Evolutionary conservation across 2,329 filamentous ascomycete species (phyloP).

Genomic region (Ophiosphaerella narmari): DNA sequence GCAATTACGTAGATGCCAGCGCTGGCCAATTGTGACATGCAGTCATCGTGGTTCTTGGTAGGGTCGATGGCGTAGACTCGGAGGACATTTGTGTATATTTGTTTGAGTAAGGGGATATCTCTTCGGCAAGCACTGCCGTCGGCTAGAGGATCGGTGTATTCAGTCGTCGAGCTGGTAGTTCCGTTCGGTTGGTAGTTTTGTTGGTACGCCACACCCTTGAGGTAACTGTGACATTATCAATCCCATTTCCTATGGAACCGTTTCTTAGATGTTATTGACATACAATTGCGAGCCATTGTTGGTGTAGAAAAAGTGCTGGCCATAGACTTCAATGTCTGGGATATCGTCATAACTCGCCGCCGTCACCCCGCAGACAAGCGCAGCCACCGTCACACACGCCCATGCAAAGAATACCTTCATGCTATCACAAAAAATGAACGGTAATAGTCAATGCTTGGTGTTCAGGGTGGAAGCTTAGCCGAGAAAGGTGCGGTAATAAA

Average conservation of each 20-base stretch:
- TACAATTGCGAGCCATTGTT: constrained; percentile 75
- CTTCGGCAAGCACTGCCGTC: constrained; percentile 73
- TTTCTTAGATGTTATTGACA: not conserved
- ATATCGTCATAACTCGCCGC: constrained; percentile 41
- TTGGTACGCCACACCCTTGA: constrained; percentile 95
- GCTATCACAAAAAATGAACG: constrained; percentile 12
- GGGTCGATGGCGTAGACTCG: constrained; percentile 94
- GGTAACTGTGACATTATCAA: constrained; percentile 59
- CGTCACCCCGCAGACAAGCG: constrained; percentile 17
- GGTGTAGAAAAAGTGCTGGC: constrained; percentile 88
- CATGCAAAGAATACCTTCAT: constrained; percentile 7
- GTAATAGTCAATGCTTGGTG: constrained; percentile 16
- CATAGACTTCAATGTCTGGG: constrained; percentile 53
- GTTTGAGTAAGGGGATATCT: constrained; percentile 79
- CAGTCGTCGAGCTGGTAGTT: constrained; percentile 41
- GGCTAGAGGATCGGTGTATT: constrained; percentile 82
- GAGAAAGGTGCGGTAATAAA: not conserved
- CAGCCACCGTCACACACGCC: constrained; percentile 15
- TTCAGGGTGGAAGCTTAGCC: constrained; percentile 10
- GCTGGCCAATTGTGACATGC: constrained; percentile 81
- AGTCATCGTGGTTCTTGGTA: constrained; percentile 73
- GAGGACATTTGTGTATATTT: constrained; percentile 82
- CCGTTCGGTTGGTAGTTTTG: constrained; percentile 48
- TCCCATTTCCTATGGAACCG: no score
- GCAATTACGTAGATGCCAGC: constrained; percentile 95